Percentiles rank a stretch among this genome's conserved stretches.
Evolutionary conservation across 441 rosid species (phyloP).

Genomic region (Eutrema salsugineum): DNA sequence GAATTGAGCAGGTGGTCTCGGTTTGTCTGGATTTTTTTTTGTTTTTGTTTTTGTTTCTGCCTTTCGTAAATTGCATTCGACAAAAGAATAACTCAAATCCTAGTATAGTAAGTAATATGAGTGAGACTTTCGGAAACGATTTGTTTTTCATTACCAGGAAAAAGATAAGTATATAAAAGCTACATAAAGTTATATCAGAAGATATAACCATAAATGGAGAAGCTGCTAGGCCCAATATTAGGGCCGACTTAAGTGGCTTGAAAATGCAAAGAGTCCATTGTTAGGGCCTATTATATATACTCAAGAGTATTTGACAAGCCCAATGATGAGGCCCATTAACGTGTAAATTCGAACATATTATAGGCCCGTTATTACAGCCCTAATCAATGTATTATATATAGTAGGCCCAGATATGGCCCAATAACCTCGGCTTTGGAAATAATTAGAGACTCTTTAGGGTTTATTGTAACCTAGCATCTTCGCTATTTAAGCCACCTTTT

Average conservation of each 20-base stretch:
- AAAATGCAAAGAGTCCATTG: not conserved
- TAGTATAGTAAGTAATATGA: no score
- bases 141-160: not conserved
- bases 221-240: not conserved
- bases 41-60: not conserved
- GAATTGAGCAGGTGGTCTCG: not conserved
- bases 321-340: not conserved
- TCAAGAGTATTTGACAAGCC: not conserved
- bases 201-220: no score
- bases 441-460: not conserved
- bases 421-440: not conserved
- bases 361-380: no score
- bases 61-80: not conserved
- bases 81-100: not conserved
- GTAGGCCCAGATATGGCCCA: not conserved
- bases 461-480: constrained; percentile 7
- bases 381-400: no score
- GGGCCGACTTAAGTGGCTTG: not conserved
- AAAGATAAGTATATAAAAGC: not conserved
- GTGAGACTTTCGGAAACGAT: not conserved
- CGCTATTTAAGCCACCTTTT: constrained; percentile 13
- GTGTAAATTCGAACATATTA: not conserved
- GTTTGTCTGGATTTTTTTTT: not conserved
- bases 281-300: not conserved
- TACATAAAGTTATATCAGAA: not conserved